These are phyloP conservation scores for Calycina marina DNA, from an alignment of 2,329 filamentous ascomycete genomes.

Conservation along the genomic window DNA sequence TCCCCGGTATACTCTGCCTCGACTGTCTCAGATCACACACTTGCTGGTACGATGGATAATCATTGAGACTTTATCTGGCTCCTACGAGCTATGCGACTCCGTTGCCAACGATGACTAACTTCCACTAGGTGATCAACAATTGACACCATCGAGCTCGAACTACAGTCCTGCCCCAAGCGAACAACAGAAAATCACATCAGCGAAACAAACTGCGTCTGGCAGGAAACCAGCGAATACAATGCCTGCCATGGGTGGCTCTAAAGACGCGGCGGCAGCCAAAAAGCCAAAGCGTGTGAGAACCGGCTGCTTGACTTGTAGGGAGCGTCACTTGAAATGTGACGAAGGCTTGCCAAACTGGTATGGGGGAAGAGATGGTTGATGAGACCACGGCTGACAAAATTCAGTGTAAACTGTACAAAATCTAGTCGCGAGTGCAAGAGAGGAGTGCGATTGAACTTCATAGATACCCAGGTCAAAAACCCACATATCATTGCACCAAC, in stretches of 20 bases:
- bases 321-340: constrained; percentile 84
- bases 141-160: constrained; percentile 10
- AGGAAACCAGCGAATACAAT: constrained; percentile 14
- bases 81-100: no score
- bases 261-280: constrained; percentile 12
- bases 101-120: no score
- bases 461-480: constrained; percentile 60
- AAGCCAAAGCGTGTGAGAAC: constrained; percentile 83
- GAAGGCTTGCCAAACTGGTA: constrained; percentile 29
- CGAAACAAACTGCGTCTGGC: constrained; percentile 6
- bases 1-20: constrained; percentile 19
- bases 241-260: constrained; percentile 13
- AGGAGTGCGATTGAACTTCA: constrained; percentile 80
- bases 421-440: constrained; percentile 75
- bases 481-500: constrained; percentile 49
- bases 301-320: constrained; percentile 79
- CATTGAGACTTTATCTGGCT: no score
- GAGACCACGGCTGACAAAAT: neutral
- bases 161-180: neutral
- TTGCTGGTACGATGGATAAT: no score
- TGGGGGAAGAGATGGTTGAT: neutral
- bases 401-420: constrained; percentile 61
- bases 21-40: constrained; percentile 17
- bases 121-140: constrained; percentile 19
- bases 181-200: no score